These are phyloP conservation scores for Mycena citricolor DNA, from an alignment of 1,284 basidiomycete genomes.

Conservation along the genomic window DNA sequence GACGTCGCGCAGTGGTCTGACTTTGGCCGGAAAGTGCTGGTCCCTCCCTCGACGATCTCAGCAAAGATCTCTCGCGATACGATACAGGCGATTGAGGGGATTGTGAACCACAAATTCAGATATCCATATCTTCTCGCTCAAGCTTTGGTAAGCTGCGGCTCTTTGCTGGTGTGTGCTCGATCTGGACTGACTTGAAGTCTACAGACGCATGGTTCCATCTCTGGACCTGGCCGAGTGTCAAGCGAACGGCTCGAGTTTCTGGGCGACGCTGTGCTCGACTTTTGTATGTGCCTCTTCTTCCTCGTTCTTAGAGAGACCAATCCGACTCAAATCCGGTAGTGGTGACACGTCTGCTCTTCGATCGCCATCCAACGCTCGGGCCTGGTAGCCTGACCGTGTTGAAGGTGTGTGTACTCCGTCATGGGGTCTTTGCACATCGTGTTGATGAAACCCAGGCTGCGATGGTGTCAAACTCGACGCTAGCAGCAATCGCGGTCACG, in stretches of 20 bases:
- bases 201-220: constrained; percentile 65
- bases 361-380: constrained; percentile 57
- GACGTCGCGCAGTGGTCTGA: constrained; percentile 69
- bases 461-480: constrained; percentile 76
- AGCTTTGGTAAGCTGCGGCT: constrained; percentile 56
- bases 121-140: constrained; percentile 63
- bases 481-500: constrained; percentile 72
- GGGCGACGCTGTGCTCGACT: constrained; percentile 80
- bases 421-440: constrained; percentile 1
- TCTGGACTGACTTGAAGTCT: constrained; percentile 10
- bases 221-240: constrained; percentile 51
- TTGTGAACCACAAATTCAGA: constrained; percentile 61
- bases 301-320: constrained; percentile 7
- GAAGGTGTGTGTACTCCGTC: constrained; percentile 58
- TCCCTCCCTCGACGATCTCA: constrained; percentile 41
- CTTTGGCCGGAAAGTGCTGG: constrained; percentile 52
- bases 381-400: constrained; percentile 74
- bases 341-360: constrained; percentile 69
- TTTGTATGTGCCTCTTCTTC: constrained; percentile 51
- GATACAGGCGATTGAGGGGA: constrained; percentile 55
- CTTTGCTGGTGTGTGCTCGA: constrained; percentile 13
- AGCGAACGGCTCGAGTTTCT: constrained; percentile 80
- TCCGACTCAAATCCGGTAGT: constrained; percentile 47
- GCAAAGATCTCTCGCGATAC: constrained; percentile 45
- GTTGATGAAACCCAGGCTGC: constrained; percentile 49